Percentiles rank a stretch among this genome's conserved stretches.
Evolutionary conservation across 2,329 filamentous ascomycete genomes (phyloP).

Genomic region (Raffaelea deltoideospora): DNA sequence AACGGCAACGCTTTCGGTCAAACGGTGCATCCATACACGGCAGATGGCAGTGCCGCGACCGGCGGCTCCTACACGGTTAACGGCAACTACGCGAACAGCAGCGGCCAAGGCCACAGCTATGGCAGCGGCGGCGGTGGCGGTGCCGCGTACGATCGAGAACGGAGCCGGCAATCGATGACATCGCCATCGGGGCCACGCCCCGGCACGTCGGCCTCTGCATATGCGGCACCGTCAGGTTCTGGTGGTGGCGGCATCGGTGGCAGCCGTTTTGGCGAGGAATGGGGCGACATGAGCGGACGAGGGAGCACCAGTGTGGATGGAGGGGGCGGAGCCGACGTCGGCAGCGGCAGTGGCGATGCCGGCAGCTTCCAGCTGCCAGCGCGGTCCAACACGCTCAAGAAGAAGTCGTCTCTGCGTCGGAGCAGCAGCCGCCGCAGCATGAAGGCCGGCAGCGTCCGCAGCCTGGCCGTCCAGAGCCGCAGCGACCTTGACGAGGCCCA

Average conservation of each 20-base stretch:
- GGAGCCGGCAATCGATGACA: background rate
- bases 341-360: constrained; percentile 25
- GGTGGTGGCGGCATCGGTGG: constrained; percentile 13
- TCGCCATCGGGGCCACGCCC: background rate
- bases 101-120: constrained; percentile 1
- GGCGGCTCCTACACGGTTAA: constrained; percentile 12
- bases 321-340: constrained; percentile 11
- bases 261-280: constrained; percentile 52
- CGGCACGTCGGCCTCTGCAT: too few relatives aligned
- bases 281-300: constrained; percentile 53
- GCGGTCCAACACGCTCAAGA: constrained; percentile 64
- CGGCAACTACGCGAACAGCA: constrained; percentile 7
- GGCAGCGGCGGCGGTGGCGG: constrained; percentile 2
- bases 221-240: too few relatives aligned
- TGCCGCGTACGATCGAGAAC: constrained; percentile 4
- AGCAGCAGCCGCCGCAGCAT: constrained; percentile 69
- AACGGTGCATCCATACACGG: too few relatives aligned
- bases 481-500: constrained; percentile 55
- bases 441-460: constrained; percentile 74
- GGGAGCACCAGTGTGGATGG: constrained; percentile 49
- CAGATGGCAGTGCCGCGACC: too few relatives aligned
- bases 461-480: constrained; percentile 56
- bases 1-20: too few relatives aligned
- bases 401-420: constrained; percentile 66
- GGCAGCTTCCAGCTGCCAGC: constrained; percentile 22